Evolutionary conservation across 805 yeast genomes (phyloP).

Genomic region (Saturnispora besseyi): DNA sequence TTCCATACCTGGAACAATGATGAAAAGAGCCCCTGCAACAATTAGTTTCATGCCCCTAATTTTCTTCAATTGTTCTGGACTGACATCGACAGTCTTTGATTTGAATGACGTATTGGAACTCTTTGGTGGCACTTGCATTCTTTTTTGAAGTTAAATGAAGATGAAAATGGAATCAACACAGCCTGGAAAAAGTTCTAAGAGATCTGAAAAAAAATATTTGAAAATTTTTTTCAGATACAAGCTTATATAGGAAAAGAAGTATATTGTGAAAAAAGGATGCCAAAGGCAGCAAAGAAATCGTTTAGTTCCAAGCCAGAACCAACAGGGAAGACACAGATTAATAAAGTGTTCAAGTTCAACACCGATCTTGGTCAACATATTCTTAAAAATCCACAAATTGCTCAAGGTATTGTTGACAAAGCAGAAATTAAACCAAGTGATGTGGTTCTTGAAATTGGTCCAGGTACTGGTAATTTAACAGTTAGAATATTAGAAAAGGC

Average conservation of each 20-base stretch:
- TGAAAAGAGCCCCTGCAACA: conserved; percentile 23
- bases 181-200: not conserved
- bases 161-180: not conserved
- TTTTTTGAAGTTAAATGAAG: not conserved
- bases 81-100: conserved; percentile 8
- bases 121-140: conserved; percentile 5
- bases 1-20: conserved; percentile 25
- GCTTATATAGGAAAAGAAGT: conserved; percentile 1
- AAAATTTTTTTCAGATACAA: not conserved
- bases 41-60: conserved; percentile 26
- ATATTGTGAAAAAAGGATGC: conserved; percentile 32
- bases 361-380: conserved; percentile 97
- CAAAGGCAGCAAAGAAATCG: conserved; percentile 56
- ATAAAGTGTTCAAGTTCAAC: conserved; percentile 90
- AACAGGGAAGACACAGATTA: conserved; percentile 59
- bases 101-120: conserved; percentile 6
- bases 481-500: conserved; percentile 90
- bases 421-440: conserved; percentile 91
- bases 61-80: conserved; percentile 19
- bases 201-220: conserved; percentile 3
- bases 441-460: conserved; percentile 92
- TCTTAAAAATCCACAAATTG: conserved; percentile 89
- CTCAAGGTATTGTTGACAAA: conserved; percentile 97
- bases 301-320: conserved; percentile 44
- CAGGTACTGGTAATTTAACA: conserved; percentile 97